phyloP scores from a whole-genome alignment of 2,329 filamentous ascomycete genomes.

The Harringtonia aguacate region DNA sequence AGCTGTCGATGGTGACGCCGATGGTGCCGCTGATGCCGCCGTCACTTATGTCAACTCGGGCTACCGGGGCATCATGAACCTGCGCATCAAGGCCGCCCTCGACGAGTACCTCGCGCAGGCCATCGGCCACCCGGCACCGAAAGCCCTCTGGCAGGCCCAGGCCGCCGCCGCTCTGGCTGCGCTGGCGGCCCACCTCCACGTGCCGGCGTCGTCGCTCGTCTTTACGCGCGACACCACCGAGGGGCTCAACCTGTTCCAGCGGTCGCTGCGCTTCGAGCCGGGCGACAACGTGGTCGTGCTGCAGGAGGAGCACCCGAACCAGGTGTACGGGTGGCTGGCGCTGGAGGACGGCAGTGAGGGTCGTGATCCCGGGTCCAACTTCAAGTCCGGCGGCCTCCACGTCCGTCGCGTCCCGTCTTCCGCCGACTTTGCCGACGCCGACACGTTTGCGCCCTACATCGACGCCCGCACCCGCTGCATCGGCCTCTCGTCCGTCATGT shows the following conservation, averaged over 20 bases:
- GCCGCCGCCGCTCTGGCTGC: background rate
- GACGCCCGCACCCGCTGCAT: background rate
- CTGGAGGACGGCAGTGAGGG: background rate
- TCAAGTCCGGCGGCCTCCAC: background rate
- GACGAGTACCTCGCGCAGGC: background rate
- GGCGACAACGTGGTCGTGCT: slow-evolving; percentile 1
- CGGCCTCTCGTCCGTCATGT: slow-evolving; percentile 1
- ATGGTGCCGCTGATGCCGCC: too few species aligned
- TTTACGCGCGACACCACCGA: slow-evolving; percentile 1
- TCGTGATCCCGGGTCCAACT: too few species aligned
- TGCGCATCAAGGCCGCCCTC: background rate
- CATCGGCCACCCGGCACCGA: background rate
- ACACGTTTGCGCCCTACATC: slow-evolving; percentile 1
- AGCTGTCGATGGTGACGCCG: too few species aligned
- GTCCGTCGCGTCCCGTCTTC: background rate
- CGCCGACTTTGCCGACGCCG: background rate
- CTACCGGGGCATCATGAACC: background rate
- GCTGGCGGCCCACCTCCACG: background rate
- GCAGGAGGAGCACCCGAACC: background rate
- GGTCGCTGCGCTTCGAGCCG: background rate
- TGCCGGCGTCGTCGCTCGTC: background rate
- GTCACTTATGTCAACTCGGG: background rate
- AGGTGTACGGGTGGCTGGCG: background rate
- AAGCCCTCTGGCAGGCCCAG: background rate
- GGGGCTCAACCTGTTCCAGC: background rate